Conservation (phyloP, 1,139 yeast species). For the Yamadazyma jaroonii region DNA sequence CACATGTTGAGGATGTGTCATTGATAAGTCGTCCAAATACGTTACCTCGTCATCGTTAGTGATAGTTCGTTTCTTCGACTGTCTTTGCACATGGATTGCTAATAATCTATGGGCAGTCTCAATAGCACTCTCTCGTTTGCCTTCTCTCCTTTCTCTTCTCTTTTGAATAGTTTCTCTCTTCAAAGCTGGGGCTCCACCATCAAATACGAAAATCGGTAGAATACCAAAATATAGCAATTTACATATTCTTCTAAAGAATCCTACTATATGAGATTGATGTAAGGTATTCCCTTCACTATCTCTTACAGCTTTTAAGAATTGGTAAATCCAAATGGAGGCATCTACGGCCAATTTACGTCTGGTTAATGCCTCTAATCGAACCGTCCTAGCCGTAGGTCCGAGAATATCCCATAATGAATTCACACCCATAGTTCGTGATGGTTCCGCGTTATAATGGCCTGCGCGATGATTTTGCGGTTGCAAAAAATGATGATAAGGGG, state of each 20-base stretch:
- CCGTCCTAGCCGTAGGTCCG: slow-evolving; percentile 89
- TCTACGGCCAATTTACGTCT: slow-evolving; percentile 87
- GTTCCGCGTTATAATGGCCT: not conserved
- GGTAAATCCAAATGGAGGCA: slow-evolving; percentile 98
- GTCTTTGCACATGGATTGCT: slow-evolving; percentile 73
- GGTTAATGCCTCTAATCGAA: slow-evolving; percentile 75
- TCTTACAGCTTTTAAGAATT: slow-evolving; percentile 90
- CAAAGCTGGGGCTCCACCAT: slow-evolving; percentile 91
- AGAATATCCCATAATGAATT: slow-evolving; percentile 91
- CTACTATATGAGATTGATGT: slow-evolving; percentile 82
- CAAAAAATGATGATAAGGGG: not conserved
- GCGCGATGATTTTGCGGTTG: not conserved
- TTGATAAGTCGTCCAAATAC: slow-evolving; percentile 43
- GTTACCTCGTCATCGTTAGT: slow-evolving; percentile 19
- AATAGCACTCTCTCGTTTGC: slow-evolving; percentile 65
- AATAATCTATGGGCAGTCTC: slow-evolving; percentile 78
- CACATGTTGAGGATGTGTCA: slow-evolving; percentile 17
- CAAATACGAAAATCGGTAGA: slow-evolving; percentile 91
- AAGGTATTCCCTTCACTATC: slow-evolving; percentile 80
- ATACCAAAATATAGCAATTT: slow-evolving; percentile 87
- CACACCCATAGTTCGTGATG: slow-evolving; percentile 71
- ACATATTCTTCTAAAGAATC: slow-evolving; percentile 92
- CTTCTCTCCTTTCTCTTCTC: slow-evolving; percentile 72
- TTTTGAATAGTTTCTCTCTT: slow-evolving; percentile 73
- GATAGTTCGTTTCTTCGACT: slow-evolving; percentile 29